phyloP scores from a whole-genome alignment of 305 asterid species.

The Striga hermonthica region DNA sequence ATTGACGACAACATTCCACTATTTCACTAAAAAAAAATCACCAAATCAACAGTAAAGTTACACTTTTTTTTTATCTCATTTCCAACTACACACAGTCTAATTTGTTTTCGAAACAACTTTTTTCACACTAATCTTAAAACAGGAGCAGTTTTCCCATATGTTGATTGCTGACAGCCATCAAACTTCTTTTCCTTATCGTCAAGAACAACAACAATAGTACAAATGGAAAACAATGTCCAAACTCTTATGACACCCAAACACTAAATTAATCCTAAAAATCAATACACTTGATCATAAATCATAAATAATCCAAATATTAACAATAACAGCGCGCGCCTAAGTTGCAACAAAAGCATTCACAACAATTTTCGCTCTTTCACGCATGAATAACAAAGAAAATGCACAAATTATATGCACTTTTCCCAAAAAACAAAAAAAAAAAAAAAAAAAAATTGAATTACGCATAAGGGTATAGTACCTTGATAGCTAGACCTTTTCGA shows the following conservation, averaged over 20 bases:
- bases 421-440: not conserved
- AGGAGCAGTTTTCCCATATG: no score
- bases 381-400: not conserved
- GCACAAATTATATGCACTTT: not conserved
- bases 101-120: conserved; percentile 1
- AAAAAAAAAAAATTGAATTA: conserved; percentile 4
- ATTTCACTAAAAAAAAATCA: not conserved
- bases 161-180: no score
- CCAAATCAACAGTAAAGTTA: not conserved
- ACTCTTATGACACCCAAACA: not conserved
- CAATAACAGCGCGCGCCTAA: no score
- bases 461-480: conserved; percentile 42
- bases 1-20: not conserved
- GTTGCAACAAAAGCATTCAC: not conserved
- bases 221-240: not conserved
- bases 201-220: conserved; percentile 2
- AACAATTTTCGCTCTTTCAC: not conserved
- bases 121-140: not conserved
- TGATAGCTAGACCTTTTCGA: conserved; percentile 52
- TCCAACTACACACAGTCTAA: not conserved
- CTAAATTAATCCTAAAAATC: not conserved
- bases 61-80: not conserved
- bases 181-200: no score
- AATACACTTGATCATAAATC: no score
- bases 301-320: no score